phyloP scores from a whole-genome alignment of 2,329 filamentous ascomycete genomes.

The Clarireedia paspali region DNA sequence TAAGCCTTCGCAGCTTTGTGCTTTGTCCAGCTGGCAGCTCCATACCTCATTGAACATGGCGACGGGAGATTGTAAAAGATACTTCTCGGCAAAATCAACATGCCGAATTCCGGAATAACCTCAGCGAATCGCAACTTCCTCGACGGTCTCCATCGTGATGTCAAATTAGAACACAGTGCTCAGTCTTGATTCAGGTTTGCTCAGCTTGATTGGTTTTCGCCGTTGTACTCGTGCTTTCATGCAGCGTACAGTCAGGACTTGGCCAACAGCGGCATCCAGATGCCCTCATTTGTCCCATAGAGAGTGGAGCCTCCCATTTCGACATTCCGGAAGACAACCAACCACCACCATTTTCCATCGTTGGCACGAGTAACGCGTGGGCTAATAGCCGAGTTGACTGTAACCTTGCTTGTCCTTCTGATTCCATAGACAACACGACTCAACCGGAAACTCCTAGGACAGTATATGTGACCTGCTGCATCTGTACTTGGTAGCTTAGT shows the following conservation, averaged over 20 bases:
- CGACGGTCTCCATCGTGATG: too few species aligned
- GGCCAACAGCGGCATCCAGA: background rate
- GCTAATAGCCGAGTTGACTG: background rate
- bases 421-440: background rate
- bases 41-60: too few species aligned
- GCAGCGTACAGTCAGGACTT: background rate
- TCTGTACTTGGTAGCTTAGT: too few species aligned
- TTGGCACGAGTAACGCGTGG: background rate
- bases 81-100: too few species aligned
- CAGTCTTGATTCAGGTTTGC: background rate
- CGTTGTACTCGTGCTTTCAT: background rate
- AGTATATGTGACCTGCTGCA: too few species aligned
- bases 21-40: too few species aligned
- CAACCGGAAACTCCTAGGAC: too few species aligned
- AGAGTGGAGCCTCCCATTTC: background rate
- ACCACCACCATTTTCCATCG: background rate
- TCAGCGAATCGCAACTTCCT: too few species aligned
- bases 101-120: too few species aligned
- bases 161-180: too few species aligned
- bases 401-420: background rate
- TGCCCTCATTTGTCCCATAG: background rate
- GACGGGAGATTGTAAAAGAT: too few species aligned
- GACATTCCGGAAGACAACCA: background rate
- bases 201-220: background rate
- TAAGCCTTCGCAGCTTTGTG: too few species aligned